These are phyloP conservation scores for Wickerhamiella kazuoi DNA, from an alignment of 805 yeast genomes.

Conservation along the genomic window DNA sequence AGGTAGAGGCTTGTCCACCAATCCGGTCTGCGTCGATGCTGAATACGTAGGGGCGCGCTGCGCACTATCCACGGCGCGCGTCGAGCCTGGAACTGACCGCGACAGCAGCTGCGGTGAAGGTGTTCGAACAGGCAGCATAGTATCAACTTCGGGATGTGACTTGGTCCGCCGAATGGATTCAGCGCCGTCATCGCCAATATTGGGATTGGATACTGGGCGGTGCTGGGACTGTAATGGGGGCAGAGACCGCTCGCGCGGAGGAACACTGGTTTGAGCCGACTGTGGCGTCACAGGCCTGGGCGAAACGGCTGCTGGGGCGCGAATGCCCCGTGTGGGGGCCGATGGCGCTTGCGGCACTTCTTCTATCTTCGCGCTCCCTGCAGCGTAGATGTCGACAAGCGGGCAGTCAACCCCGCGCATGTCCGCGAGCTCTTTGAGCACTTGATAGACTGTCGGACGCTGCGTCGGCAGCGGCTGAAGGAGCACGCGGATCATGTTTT, in stretches of 20 bases:
- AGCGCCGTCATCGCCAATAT: background rate
- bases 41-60: background rate
- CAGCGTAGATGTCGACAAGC: conserved; percentile 19
- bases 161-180: background rate
- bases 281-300: background rate
- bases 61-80: too few species aligned
- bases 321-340: background rate
- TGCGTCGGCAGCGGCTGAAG: conserved; percentile 64
- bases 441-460: conserved; percentile 80
- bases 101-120: conserved; percentile 1
- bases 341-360: conserved; percentile 1
- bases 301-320: background rate
- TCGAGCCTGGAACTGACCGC: conserved; percentile 1
- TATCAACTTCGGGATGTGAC: background rate
- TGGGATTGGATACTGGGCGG: background rate
- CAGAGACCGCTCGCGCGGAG: background rate
- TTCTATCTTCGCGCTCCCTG: conserved; percentile 2
- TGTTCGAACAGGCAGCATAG: conserved; percentile 14
- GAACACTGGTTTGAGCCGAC: background rate
- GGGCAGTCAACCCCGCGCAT: conserved; percentile 41
- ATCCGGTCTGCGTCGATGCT: background rate
- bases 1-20: background rate
- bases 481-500: conserved; percentile 59
- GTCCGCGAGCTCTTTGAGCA: conserved; percentile 42
- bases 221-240: background rate